Evolutionary conservation across 768 basidiomycete species (phyloP).

Genomic region (Obba rivulosa): DNA sequence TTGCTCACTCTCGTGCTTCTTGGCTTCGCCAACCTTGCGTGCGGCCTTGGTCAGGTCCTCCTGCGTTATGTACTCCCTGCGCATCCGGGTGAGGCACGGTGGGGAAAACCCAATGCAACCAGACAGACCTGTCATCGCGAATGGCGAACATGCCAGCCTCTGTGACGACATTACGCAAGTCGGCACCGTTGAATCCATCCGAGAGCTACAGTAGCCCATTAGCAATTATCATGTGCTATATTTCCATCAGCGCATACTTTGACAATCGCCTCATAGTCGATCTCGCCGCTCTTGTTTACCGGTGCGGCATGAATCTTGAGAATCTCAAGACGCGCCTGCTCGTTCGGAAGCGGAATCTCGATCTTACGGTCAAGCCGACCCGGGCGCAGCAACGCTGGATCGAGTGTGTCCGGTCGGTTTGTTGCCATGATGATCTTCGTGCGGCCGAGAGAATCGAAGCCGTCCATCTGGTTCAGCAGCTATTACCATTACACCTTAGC

Average conservation of each 20-base stretch:
- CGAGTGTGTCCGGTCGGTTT: constrained; percentile 95
- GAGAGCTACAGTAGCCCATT: constrained; percentile 48
- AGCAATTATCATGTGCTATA: not conserved
- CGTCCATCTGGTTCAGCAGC: constrained; percentile 99
- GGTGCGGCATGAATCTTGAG: constrained; percentile 94
- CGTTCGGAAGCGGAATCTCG: constrained; percentile 95
- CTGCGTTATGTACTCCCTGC: constrained; percentile 84
- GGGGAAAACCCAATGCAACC: not conserved
- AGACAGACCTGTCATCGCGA: constrained; percentile 77
- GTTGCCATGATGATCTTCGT: constrained; percentile 99
- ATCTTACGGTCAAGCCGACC: constrained; percentile 97
- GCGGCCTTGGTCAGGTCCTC: constrained; percentile 97
- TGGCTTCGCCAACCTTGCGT: constrained; percentile 91
- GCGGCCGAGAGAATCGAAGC: constrained; percentile 92
- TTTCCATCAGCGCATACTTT: constrained; percentile 48
- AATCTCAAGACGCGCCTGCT: constrained; percentile 93
- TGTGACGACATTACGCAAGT: constrained; percentile 90
- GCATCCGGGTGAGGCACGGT: constrained; percentile 2
- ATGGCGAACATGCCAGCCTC: constrained; percentile 99
- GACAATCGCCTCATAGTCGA: constrained; percentile 97
- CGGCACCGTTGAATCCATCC: constrained; percentile 94
- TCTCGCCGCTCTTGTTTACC: constrained; percentile 92
- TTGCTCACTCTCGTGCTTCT: constrained; percentile 92
- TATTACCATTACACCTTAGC: constrained; percentile 24
- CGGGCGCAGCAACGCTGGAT: constrained; percentile 93